Evolutionary conservation across 2,329 filamentous ascomycete species (phyloP), one percentile per base, ranked within the genome.

Genomic region (Trichophyton schoenleinii): DNA sequence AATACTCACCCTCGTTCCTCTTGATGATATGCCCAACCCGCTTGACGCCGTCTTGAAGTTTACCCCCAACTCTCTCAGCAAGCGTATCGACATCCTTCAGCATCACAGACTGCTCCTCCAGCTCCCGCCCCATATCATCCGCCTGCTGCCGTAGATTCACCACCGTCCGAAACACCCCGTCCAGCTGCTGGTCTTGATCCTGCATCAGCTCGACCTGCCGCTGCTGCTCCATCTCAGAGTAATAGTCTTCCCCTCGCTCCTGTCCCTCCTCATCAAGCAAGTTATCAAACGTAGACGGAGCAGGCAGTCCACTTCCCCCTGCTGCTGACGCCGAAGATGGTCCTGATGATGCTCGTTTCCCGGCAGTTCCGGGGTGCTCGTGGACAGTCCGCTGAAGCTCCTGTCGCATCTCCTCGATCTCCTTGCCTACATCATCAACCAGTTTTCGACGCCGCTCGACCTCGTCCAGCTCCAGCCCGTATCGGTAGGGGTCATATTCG

Each of bases 21-120:
- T 86, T 83, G 69, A 96, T 88, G 62, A 99, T 87, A 73, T 88
- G 83, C 66, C 86, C 84, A 68, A 99, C 84, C 77, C 88, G 92
- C 75, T 89, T 87, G 78, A 97, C 84, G 20, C 94, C 94, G 61
- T 81, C 90, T 76, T 90, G 85, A 69, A 99, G 75, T 71, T 94
- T 86, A 0, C 89, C 88, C 13, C 89, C 88, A 0, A 99, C 91
- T 38, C 92, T 82, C 72, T 97, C 91, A 3, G 89, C 90, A 61
- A 95, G 79, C 34, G 80, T 82, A 74, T 97, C 92, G 46, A 95
- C 87, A 59, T 88, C 86, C 65, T 94, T 86, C 62, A 99, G 80
- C 82, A 97, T 87, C 73, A 91, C 89, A 22, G 82, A 82, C 79
- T 99, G 94, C 77, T 99, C 94, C 75, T 96, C 95, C 53, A 99